Evolutionary conservation across 352 stramenopile genomes (phyloP).

Genomic region (Globisporangium uncinulatum): DNA sequence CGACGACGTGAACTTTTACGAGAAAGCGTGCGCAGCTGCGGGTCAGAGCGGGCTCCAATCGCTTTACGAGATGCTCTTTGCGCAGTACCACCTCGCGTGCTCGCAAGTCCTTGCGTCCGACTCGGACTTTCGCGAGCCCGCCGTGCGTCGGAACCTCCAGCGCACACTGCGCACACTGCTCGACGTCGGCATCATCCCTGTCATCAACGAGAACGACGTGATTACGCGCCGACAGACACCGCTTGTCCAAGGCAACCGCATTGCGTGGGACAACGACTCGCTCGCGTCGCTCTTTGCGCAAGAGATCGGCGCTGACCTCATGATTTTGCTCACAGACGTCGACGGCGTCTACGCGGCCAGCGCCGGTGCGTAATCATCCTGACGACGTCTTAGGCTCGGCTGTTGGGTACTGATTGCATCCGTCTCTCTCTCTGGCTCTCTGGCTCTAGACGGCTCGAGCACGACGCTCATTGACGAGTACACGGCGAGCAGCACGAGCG

Average conservation of each 20-base stretch:
- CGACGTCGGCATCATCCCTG: constrained; percentile 77
- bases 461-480: constrained; percentile 49
- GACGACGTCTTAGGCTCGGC: no score
- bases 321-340: constrained; percentile 76
- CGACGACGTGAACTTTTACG: constrained; percentile 53
- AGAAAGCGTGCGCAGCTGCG: constrained; percentile 63
- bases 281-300: constrained; percentile 70
- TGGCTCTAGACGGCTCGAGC: constrained; percentile 17
- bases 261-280: constrained; percentile 85
- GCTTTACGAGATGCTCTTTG: constrained; percentile 84
- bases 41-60: constrained; percentile 79
- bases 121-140: constrained; percentile 63
- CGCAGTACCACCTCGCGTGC: constrained; percentile 79
- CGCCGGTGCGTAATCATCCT: constrained; percentile 6
- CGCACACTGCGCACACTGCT: constrained; percentile 57
- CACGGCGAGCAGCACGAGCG: constrained; percentile 31
- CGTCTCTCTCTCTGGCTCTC: background rate
- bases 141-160: constrained; percentile 61
- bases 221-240: constrained; percentile 64
- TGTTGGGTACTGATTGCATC: no score
- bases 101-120: constrained; percentile 79
- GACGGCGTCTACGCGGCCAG: constrained; percentile 46
- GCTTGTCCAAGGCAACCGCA: constrained; percentile 47
- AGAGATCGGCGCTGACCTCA: constrained; percentile 65
- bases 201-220: constrained; percentile 87